Conservation (phyloP, 2,329 filamentous ascomycete genomes). For the Aspergillus nomiae region DNA sequence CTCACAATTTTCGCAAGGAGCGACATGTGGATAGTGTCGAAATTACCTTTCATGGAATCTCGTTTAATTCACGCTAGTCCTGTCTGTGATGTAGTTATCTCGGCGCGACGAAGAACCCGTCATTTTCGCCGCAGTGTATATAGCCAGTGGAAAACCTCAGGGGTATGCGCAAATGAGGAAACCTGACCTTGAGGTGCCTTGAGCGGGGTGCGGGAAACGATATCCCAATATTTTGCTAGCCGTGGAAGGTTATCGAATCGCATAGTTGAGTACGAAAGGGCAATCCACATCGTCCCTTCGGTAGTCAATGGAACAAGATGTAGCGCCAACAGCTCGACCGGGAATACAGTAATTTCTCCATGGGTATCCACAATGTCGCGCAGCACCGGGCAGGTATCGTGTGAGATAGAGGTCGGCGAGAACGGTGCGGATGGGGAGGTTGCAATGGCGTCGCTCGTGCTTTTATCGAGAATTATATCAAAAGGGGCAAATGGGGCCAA, state of each 20-base stretch:
- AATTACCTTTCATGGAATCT: neutral
- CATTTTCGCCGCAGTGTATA: constrained; percentile 35
- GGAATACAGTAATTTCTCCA: constrained; percentile 24
- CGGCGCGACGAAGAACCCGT: neutral
- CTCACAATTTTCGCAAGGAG: neutral
- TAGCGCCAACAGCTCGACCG: constrained; percentile 38
- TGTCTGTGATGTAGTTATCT: neutral
- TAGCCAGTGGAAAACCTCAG: constrained; percentile 40
- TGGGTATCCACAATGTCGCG: constrained; percentile 14
- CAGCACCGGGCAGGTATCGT: constrained; percentile 25
- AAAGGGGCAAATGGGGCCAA: constrained; percentile 31
- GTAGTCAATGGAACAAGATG: constrained; percentile 34
- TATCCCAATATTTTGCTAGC: constrained; percentile 29
- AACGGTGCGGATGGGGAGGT: constrained; percentile 26
- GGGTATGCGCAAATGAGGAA: constrained; percentile 30
- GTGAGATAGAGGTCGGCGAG: constrained; percentile 8
- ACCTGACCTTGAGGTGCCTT: constrained; percentile 34
- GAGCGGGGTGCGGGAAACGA: constrained; percentile 31
- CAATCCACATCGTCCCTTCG: constrained; percentile 32
- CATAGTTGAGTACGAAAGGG: constrained; percentile 36
- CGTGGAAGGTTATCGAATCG: constrained; percentile 33
- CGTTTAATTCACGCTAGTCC: neutral
- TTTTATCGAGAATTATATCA: constrained; percentile 39
- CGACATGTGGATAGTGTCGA: neutral
- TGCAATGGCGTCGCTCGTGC: constrained; percentile 41